Evolutionary conservation across 1,139 yeast genomes (phyloP).

Genomic region (Magnusiomyces clavatus): DNA sequence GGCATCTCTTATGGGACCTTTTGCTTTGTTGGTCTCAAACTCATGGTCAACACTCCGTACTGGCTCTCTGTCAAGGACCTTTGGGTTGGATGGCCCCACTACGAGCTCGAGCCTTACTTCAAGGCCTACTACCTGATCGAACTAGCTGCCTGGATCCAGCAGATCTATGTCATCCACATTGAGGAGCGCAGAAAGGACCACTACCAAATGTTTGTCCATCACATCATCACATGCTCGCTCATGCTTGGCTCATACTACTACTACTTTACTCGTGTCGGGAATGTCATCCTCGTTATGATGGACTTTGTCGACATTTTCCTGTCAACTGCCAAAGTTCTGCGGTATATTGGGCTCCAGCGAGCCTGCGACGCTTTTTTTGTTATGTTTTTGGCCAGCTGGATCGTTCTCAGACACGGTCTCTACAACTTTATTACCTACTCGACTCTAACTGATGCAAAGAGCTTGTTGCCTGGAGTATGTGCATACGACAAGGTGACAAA

Average conservation of each 20-base stretch:
- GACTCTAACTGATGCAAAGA: slow-evolving; percentile 25
- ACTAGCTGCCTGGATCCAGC: slow-evolving; percentile 74
- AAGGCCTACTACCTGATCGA: slow-evolving; percentile 68
- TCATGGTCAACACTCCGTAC: slow-evolving; percentile 55
- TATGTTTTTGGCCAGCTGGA: slow-evolving; percentile 62
- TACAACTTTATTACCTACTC: slow-evolving; percentile 58
- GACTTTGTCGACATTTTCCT: slow-evolving; percentile 72
- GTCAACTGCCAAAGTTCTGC: slow-evolving; percentile 67
- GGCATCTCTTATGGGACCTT: slow-evolving; percentile 52
- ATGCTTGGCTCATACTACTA: slow-evolving; percentile 66
- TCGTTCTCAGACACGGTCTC: slow-evolving; percentile 61
- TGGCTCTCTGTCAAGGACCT: slow-evolving; percentile 50
- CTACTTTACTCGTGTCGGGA: slow-evolving; percentile 72
- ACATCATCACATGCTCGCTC: slow-evolving; percentile 65
- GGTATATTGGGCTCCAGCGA: slow-evolving; percentile 54
- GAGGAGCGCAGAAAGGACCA: slow-evolving; percentile 80
- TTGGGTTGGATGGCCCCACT: slow-evolving; percentile 75
- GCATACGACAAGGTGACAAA: slow-evolving; percentile 23
- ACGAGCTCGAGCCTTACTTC: slow-evolving; percentile 35
- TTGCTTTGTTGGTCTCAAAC: slow-evolving; percentile 49
- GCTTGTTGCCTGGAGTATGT: slow-evolving; percentile 22
- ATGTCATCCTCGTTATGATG: slow-evolving; percentile 70
- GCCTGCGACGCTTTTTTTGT: slow-evolving; percentile 66
- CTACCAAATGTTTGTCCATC: slow-evolving; percentile 81
- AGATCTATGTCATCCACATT: slow-evolving; percentile 63